These are phyloP conservation scores for Aspergillus quadrilineatus DNA, from an alignment of 2,329 filamentous ascomycete genomes.

Conservation along the genomic window DNA sequence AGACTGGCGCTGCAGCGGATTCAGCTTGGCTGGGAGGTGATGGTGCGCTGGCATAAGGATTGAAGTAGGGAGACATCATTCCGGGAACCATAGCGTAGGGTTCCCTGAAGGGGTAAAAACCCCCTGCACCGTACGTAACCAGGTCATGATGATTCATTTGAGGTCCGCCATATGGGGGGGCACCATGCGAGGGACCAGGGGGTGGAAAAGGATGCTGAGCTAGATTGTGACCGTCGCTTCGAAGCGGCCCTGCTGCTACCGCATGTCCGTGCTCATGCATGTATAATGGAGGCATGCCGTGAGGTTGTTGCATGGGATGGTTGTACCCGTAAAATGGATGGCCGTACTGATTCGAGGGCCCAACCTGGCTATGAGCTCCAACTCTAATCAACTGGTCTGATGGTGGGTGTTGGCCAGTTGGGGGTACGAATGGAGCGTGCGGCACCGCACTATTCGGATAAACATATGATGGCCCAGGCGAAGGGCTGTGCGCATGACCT, in stretches of 20 bases:
- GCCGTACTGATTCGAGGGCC: slow-evolving; percentile 28
- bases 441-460: slow-evolving; percentile 31
- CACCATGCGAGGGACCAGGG: slow-evolving; percentile 26
- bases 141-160: slow-evolving; percentile 39
- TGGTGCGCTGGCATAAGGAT: slow-evolving; percentile 35
- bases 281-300: slow-evolving; percentile 30
- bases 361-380: slow-evolving; percentile 25
- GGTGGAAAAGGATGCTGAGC: slow-evolving; percentile 33
- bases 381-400: slow-evolving; percentile 38
- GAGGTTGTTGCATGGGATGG: slow-evolving; percentile 28
- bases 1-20: slow-evolving; percentile 33
- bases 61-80: slow-evolving; percentile 39
- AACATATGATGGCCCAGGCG: slow-evolving; percentile 41
- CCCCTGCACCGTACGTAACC: slow-evolving; percentile 36
- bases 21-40: slow-evolving; percentile 32
- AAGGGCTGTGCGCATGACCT: slow-evolving; percentile 42
- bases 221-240: slow-evolving; percentile 33
- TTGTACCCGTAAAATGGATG: slow-evolving; percentile 31
- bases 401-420: slow-evolving; percentile 25
- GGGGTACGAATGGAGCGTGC: slow-evolving; percentile 29
- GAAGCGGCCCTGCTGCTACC: slow-evolving; percentile 22
- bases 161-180: slow-evolving; percentile 30
- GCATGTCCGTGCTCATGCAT: slow-evolving; percentile 30
- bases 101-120: slow-evolving; percentile 37
- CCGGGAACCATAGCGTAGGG: slow-evolving; percentile 35